These are phyloP conservation scores for Ogataea dorogensis DNA, from an alignment of 805 yeast genomes.

Conservation along the genomic window DNA sequence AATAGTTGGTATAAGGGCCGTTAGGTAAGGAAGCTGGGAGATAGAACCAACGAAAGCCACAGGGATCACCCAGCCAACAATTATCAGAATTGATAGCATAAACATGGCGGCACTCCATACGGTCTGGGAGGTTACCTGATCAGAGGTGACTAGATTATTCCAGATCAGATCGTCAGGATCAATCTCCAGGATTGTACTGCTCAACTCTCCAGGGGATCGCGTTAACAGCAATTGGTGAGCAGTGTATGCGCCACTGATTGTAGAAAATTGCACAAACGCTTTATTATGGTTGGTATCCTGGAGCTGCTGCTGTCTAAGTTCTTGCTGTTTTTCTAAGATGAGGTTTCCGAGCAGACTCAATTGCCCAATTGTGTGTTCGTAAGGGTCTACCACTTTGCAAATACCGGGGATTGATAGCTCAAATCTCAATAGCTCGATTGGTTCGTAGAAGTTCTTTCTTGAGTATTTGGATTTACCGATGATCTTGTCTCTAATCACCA, in stretches of 20 bases:
- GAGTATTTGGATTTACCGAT: conserved; percentile 15
- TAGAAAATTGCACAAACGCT: conserved; percentile 62
- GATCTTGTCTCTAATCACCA: conserved; percentile 34
- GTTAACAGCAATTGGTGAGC: conserved; percentile 59
- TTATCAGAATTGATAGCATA: conserved; percentile 45
- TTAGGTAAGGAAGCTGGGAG: conserved; percentile 68
- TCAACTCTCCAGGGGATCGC: conserved; percentile 41
- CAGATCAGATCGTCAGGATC: conserved; percentile 72
- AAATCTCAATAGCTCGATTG: conserved; percentile 15
- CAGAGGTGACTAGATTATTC: conserved; percentile 50
- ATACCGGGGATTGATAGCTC: conserved; percentile 23
- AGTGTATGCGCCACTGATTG: conserved; percentile 56
- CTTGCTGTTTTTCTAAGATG: conserved; percentile 14
- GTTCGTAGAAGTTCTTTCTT: conserved; percentile 22
- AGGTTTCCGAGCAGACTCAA: conserved; percentile 10
- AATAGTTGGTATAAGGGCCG: conserved; percentile 59
- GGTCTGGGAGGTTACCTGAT: conserved; percentile 36
- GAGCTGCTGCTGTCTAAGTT: conserved; percentile 4
- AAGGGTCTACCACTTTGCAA: conserved; percentile 21
- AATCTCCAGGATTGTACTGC: conserved; percentile 47
- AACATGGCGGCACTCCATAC: conserved; percentile 45
- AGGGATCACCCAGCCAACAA: conserved; percentile 71
- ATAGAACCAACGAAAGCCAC: conserved; percentile 77
- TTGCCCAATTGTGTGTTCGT: conserved; percentile 15
- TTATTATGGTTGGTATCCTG: conserved; percentile 33